A percentile compares a stretch with the other conserved stretches of the same genome.
phyloP scores from a whole-genome alignment of 2,329 filamentous ascomycete genomes.

The Emmonsia crescens region DNA sequence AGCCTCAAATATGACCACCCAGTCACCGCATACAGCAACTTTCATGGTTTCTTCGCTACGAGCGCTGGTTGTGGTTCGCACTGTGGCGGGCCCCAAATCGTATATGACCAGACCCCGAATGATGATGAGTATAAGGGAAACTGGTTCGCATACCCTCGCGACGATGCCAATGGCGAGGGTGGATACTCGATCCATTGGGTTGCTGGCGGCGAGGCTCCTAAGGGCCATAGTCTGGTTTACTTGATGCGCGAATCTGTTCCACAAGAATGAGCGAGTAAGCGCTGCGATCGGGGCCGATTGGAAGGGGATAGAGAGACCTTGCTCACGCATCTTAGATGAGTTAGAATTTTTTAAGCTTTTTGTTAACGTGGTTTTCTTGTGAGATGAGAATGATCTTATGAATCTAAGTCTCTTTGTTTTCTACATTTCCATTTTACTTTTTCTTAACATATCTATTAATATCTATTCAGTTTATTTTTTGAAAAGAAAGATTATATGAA shows the following conservation, averaged over 20 bases:
- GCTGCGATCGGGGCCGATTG: neutral
- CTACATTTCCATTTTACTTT: neutral
- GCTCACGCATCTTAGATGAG: neutral
- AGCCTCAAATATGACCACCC: neutral
- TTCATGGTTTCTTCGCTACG: neutral
- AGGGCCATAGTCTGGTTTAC: constrained; percentile 1
- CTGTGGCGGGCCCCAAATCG: neutral
- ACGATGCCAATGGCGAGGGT: neutral
- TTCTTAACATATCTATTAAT: neutral
- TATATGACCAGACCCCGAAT: neutral
- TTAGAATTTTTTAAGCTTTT: too few relatives aligned
- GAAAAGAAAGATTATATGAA: neutral
- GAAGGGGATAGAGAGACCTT: too few relatives aligned
- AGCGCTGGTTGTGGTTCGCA: neutral
- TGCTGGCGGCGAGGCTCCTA: neutral
- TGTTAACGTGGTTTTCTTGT: too few relatives aligned
- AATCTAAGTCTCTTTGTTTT: neutral
- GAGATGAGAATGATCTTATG: neutral
- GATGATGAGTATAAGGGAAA: neutral
- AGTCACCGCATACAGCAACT: neutral
- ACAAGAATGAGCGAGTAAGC: neutral
- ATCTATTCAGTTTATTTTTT: too few relatives aligned
- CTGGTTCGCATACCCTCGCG: neutral
- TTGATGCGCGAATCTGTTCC: neutral
- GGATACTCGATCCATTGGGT: neutral